Conservation (phyloP, 129 eudicot genomes). For the Flaveria linearis region DNA sequence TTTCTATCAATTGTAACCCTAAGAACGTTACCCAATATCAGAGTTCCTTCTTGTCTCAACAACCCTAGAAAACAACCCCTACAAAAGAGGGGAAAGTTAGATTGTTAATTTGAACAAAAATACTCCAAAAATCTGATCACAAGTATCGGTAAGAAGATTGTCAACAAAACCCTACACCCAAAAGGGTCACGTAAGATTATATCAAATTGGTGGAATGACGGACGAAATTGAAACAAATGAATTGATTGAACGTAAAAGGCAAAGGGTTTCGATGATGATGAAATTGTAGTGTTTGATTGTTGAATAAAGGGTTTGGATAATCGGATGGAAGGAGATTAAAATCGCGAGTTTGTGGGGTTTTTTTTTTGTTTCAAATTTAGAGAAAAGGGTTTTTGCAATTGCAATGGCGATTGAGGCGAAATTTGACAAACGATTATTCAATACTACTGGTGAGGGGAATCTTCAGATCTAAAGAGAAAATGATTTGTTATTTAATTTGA, state of each 20-base stretch:
- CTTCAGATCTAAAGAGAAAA: too few species aligned
- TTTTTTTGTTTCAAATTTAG: too few species aligned
- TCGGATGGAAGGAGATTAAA: constrained; percentile 15
- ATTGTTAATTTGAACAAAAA: not conserved
- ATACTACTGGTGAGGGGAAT: too few species aligned
- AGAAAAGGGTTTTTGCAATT: not conserved
- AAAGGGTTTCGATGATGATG: constrained; percentile 16
- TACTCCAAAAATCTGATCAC: constrained; percentile 1
- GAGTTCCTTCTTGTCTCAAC: not conserved
- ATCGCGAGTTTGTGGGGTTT: too few species aligned
- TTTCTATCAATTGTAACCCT: constrained; percentile 21
- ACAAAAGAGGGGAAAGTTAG: not conserved
- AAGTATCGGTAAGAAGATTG: constrained; percentile 25
- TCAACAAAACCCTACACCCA: constrained; percentile 32
- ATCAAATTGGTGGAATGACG: too few species aligned
- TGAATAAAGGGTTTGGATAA: constrained; percentile 31
- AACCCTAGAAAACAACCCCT: constrained; percentile 24
- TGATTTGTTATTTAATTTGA: too few species aligned
- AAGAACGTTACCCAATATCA: constrained; percentile 22
- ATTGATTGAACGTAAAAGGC: constrained; percentile 24
- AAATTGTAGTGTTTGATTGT: constrained; percentile 22
- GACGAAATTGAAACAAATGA: too few species aligned
- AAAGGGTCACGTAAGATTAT: constrained; percentile 1
- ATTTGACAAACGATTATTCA: too few species aligned
- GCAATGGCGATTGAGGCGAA: too few species aligned